These are phyloP conservation scores for Dacryopinax spathularia DNA, from an alignment of 768 basidiomycete genomes.

Conservation along the genomic window DNA sequence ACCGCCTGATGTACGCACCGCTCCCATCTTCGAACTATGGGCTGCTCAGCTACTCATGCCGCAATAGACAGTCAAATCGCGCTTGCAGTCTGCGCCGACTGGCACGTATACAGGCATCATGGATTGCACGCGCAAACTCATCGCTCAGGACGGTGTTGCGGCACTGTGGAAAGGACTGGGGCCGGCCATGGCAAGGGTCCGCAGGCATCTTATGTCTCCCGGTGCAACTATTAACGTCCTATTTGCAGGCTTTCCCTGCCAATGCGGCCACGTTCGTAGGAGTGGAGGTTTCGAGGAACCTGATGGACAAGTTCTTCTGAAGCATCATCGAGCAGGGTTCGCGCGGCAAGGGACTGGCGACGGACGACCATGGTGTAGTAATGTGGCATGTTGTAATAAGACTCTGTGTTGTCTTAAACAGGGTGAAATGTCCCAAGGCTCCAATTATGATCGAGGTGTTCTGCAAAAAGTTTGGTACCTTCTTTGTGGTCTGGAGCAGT, in stretches of 20 bases:
- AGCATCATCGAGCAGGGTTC: too few species aligned
- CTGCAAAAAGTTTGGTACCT: too few species aligned
- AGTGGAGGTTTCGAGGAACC: constrained; percentile 76
- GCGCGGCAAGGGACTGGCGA: too few species aligned
- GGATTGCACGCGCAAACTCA: constrained; percentile 85
- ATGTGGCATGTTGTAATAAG: too few species aligned
- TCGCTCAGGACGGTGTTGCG: constrained; percentile 69
- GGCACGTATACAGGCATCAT: constrained; percentile 93
- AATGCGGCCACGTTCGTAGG: constrained; percentile 93
- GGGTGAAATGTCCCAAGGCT: too few species aligned
- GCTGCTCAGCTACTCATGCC: constrained; percentile 3
- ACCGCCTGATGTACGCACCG: constrained; percentile 75
- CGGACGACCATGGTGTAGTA: too few species aligned
- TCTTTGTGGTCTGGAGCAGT: too few species aligned
- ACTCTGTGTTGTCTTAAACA: too few species aligned
- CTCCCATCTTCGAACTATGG: background rate
- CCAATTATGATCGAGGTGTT: too few species aligned
- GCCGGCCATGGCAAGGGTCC: constrained; percentile 84
- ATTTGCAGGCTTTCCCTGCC: constrained; percentile 78
- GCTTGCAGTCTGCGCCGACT: constrained; percentile 88
- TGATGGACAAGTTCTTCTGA: constrained; percentile 55
- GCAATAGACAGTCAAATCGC: constrained; percentile 77
- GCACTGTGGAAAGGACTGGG: constrained; percentile 97
- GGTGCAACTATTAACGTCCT: background rate
- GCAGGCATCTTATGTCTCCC: constrained; percentile 19